phyloP scores from a whole-genome alignment of 148 eudicot species.

The Limonium bicolor region DNA sequence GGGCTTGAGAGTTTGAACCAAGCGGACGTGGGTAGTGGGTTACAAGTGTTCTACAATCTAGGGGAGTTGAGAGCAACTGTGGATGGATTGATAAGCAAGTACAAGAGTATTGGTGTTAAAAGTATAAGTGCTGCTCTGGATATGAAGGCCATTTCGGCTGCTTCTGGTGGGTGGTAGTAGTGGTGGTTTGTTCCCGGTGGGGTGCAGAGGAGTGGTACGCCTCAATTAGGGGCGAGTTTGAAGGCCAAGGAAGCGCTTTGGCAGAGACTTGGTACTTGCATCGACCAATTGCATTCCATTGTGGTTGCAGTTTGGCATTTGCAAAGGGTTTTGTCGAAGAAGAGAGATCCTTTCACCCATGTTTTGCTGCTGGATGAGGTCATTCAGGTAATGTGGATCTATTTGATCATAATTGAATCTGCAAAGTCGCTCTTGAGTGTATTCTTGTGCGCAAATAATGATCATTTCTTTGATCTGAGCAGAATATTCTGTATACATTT shows the following conservation, averaged over 20 bases:
- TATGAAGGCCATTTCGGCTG: slow-evolving; percentile 65
- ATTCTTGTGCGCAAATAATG: too few relatives aligned
- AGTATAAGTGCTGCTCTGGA: slow-evolving; percentile 61
- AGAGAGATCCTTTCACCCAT: slow-evolving; percentile 89
- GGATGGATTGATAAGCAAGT: slow-evolving; percentile 68
- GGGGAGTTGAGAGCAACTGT: slow-evolving; percentile 72
- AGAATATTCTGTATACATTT: too few relatives aligned
- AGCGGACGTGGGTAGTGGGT: slow-evolving; percentile 84
- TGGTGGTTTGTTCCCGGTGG: slow-evolving; percentile 68
- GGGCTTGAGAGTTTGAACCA: slow-evolving; percentile 85
- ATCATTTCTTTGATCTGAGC: too few relatives aligned
- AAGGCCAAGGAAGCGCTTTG: slow-evolving; percentile 83
- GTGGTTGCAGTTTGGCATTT: slow-evolving; percentile 84
- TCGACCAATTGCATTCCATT: slow-evolving; percentile 80
- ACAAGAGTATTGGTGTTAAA: slow-evolving; percentile 51
- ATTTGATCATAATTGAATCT: too few relatives aligned
- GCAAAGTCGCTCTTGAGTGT: too few relatives aligned
- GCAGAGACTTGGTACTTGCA: slow-evolving; percentile 63
- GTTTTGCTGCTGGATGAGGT: slow-evolving; percentile 77
- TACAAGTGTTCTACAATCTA: slow-evolving; percentile 86
- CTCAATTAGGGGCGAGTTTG: slow-evolving; percentile 63
- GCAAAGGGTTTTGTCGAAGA: slow-evolving; percentile 96
- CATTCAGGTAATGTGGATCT: slow-evolving; percentile 41
- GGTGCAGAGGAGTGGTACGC: slow-evolving; percentile 77
- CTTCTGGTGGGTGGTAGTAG: slow-evolving; percentile 17